These are phyloP conservation scores for Trichaptum fuscoviolaceum DNA, from an alignment of 768 basidiomycete genomes.

Conservation along the genomic window DNA sequence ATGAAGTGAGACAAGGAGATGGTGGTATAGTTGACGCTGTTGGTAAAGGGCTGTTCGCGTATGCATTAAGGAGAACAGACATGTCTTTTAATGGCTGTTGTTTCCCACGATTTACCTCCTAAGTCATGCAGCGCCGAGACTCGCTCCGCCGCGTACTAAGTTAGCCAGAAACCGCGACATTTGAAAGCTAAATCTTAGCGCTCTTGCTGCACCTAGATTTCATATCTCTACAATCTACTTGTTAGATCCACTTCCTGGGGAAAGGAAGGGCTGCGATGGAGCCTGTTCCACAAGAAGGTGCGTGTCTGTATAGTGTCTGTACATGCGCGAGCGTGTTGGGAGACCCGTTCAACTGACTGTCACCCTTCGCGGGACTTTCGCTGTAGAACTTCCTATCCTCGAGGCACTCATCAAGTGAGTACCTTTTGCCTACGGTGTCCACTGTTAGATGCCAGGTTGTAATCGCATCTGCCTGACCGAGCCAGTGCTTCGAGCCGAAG, in stretches of 20 bases:
- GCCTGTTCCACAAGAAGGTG: conserved; percentile 79
- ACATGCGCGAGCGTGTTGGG: conserved; percentile 1
- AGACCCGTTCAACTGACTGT: conserved; percentile 15
- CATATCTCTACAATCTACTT: background rate
- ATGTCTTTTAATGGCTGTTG: background rate
- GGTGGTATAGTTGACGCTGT: background rate
- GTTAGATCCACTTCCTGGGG: background rate
- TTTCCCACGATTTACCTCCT: background rate
- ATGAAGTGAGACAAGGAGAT: background rate
- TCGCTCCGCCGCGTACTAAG: background rate
- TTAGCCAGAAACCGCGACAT: background rate
- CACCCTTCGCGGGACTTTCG: conserved; percentile 17
- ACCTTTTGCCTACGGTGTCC: conserved; percentile 18
- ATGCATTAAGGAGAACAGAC: background rate
- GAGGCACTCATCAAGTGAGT: conserved; percentile 88
- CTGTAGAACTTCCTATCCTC: conserved; percentile 83
- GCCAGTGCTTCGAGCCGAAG: background rate
- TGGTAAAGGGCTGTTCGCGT: background rate
- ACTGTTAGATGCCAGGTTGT: conserved; percentile 8
- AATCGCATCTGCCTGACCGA: background rate
- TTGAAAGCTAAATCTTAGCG: background rate
- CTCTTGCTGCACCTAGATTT: background rate
- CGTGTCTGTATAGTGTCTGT: conserved; percentile 19
- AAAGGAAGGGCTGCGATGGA: background rate
- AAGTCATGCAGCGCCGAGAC: background rate